Percentiles rank a stretch among this genome's conserved stretches.
Evolutionary conservation across 2,329 filamentous ascomycete genomes (phyloP).

Genomic region (Stemphylium vesicarium): DNA sequence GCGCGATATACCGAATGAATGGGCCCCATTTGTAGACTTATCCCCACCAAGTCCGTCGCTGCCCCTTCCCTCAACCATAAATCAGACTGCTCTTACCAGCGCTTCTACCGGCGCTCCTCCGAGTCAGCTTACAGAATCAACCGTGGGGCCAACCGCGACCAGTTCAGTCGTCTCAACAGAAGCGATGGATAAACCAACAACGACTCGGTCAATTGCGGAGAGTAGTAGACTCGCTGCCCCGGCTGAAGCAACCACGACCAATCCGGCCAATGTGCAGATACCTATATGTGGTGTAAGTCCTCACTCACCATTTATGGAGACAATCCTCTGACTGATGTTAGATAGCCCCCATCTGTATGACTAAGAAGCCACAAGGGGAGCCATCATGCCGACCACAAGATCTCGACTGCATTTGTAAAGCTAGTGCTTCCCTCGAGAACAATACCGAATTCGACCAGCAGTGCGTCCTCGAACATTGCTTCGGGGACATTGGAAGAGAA

Average conservation of each 20-base stretch:
- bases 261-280: not conserved
- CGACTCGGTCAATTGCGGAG: not conserved
- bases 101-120: not conserved
- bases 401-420: constrained; percentile 24
- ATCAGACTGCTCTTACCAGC: not conserved
- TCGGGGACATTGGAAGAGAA: constrained; percentile 11
- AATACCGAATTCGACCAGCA: constrained; percentile 21
- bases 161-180: not conserved
- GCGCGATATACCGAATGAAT: constrained; percentile 8
- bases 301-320: not conserved
- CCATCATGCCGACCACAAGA: constrained; percentile 12
- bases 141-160: not conserved
- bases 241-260: not conserved
- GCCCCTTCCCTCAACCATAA: not conserved
- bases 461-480: constrained; percentile 22
- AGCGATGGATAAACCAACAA: not conserved
- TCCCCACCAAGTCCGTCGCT: not conserved
- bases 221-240: not conserved
- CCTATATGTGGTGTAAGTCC: constrained; percentile 17
- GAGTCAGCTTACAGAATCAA: not conserved
- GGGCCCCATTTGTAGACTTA: constrained; percentile 5
- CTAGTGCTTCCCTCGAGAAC: constrained; percentile 15
- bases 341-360: constrained; percentile 21
- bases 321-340: not conserved
- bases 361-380: not conserved